phyloP scores from a whole-genome alignment of 495 filamentous ascomycete genomes.

The Thozetella sp. region DNA sequence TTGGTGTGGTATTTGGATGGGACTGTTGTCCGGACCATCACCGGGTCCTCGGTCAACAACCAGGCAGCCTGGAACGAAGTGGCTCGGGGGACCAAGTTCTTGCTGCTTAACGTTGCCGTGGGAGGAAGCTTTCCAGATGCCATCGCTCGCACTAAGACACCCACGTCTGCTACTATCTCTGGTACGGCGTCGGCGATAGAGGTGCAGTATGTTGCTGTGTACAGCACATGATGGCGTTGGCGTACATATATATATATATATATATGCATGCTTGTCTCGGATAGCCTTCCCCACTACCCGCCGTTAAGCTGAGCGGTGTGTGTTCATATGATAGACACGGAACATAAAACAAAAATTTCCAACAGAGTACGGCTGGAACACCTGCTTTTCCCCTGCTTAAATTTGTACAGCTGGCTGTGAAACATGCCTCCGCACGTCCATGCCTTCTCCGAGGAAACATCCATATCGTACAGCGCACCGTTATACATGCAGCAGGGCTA shows the following conservation, averaged over 20 bases:
- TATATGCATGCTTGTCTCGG: too few species aligned
- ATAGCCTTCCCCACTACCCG: too few species aligned
- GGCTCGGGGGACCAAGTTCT: conserved; percentile 28
- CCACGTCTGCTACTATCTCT: conserved; percentile 7
- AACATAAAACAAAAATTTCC: too few species aligned
- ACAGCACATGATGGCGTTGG: conserved; percentile 11
- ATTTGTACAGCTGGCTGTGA: too few species aligned
- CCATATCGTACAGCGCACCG: not conserved
- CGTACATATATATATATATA: too few species aligned
- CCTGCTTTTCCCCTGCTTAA: too few species aligned
- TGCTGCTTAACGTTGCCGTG: conserved; percentile 49
- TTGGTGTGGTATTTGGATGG: conserved; percentile 46
- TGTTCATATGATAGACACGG: too few species aligned
- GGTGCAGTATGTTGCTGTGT: conserved; percentile 16
- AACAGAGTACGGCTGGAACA: too few species aligned
- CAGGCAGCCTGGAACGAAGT: conserved; percentile 37
- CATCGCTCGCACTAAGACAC: conserved; percentile 11
- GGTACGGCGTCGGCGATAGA: conserved; percentile 13
- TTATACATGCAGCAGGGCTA: not conserved
- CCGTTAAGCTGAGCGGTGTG: too few species aligned
- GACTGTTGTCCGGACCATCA: conserved; percentile 22
- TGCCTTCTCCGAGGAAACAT: not conserved
- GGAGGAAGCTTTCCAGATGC: conserved; percentile 32
- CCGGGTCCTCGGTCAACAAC: conserved; percentile 30
- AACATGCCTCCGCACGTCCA: too few species aligned